Percentiles rank a stretch among this genome's conserved stretches.
These are phyloP conservation scores for Cutaneotrichosporon cutaneum DNA, from an alignment of 1,284 basidiomycete species.

Conservation along the genomic window DNA sequence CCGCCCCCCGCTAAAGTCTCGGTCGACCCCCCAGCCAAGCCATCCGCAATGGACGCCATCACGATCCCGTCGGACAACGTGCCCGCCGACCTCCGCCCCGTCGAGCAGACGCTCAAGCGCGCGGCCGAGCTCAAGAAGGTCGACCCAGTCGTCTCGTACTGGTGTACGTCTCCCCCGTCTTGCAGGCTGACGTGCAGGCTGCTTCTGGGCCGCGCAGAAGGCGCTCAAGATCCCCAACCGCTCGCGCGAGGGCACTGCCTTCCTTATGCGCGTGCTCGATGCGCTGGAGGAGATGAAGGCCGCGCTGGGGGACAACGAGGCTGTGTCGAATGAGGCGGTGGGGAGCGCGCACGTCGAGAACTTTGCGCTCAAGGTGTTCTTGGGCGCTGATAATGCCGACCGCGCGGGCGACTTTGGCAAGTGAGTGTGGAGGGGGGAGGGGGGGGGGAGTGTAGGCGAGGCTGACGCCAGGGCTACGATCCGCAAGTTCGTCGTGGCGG, in stretches of 20 bases:
- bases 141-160: slow-evolving; percentile 87
- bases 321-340: slow-evolving; percentile 76
- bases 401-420: slow-evolving; percentile 70
- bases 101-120: slow-evolving; percentile 79
- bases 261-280: slow-evolving; percentile 72
- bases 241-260: slow-evolving; percentile 65
- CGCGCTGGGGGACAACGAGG: slow-evolving; percentile 71
- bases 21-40: background rate
- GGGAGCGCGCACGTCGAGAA: slow-evolving; percentile 89
- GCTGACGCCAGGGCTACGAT: slow-evolving; percentile 42
- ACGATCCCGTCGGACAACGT: slow-evolving; percentile 45
- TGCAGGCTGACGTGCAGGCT: slow-evolving; percentile 58
- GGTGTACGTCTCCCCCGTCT: slow-evolving; percentile 68
- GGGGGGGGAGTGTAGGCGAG: no score
- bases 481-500: slow-evolving; percentile 51
- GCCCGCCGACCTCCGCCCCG: slow-evolving; percentile 56
- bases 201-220: slow-evolving; percentile 84
- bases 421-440: slow-evolving; percentile 51
- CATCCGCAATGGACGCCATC: slow-evolving; percentile 36
- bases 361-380: slow-evolving; percentile 86
- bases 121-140: slow-evolving; percentile 77
- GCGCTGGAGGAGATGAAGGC: slow-evolving; percentile 77
- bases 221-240: slow-evolving; percentile 69
- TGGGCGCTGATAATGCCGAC: slow-evolving; percentile 79
- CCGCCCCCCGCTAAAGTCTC: background rate